Conservation (phyloP, 768 basidiomycete genomes). For the Hypholoma fasciculare region DNA sequence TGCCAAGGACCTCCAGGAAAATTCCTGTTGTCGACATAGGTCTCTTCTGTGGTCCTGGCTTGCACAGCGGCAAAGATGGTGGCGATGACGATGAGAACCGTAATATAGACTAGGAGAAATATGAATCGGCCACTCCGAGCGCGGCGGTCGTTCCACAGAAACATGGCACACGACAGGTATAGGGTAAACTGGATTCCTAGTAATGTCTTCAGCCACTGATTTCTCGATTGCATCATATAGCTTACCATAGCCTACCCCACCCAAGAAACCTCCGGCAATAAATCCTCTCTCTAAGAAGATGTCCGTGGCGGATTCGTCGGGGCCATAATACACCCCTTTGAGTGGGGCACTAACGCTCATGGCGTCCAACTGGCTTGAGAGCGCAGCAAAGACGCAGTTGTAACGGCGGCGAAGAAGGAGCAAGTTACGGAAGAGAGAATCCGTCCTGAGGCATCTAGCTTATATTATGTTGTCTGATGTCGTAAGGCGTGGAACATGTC, state of each 20-base stretch:
- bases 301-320: conserved; percentile 26
- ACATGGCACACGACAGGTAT: conserved; percentile 30
- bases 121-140: conserved; percentile 19
- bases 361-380: neutral
- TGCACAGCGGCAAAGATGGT: conserved; percentile 36
- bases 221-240: neutral
- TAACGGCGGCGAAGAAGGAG: neutral
- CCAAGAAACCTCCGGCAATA: conserved; percentile 37
- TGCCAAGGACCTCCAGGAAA: conserved; percentile 40
- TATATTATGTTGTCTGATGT: neutral
- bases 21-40: conserved; percentile 38
- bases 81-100: conserved; percentile 32
- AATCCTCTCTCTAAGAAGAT: conserved; percentile 38
- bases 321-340: conserved; percentile 18
- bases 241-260: conserved; percentile 38
- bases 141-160: conserved; percentile 30
- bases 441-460: neutral
- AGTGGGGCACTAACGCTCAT: conserved; percentile 1
- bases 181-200: conserved; percentile 36
- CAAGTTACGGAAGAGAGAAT: neutral
- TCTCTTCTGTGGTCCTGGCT: conserved; percentile 35
- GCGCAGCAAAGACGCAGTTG: neutral
- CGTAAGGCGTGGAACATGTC: neutral
- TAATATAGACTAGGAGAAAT: conserved; percentile 36
- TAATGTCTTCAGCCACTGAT: neutral